Conservation (phyloP, 2,329 filamentous ascomycete species). For the Mycogone perniciosa region DNA sequence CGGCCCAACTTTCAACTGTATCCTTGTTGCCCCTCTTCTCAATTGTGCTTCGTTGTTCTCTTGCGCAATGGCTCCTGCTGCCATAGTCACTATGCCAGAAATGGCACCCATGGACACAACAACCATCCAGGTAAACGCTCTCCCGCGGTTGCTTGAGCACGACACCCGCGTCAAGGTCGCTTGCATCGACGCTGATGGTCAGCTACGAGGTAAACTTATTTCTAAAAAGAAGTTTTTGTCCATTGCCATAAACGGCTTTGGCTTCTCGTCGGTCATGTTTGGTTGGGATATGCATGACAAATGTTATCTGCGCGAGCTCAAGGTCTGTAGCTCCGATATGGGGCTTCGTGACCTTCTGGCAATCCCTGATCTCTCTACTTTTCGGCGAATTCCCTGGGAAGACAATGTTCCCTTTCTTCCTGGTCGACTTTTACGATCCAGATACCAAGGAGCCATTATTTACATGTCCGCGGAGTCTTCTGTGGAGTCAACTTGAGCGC, state of each 20-base stretch:
- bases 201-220: conserved; percentile 68
- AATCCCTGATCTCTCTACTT: conserved; percentile 62
- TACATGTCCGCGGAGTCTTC: conserved; percentile 71
- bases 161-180: neutral
- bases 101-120: neutral
- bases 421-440: conserved; percentile 53
- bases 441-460: conserved; percentile 65
- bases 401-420: conserved; percentile 69
- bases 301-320: conserved; percentile 69
- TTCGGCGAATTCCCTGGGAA: conserved; percentile 74
- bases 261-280: conserved; percentile 79
- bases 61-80: neutral
- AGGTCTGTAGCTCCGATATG: conserved; percentile 72
- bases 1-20: no score
- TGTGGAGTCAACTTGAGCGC: conserved; percentile 63
- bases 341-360: conserved; percentile 73
- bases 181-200: neutral
- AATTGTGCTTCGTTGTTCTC: no score
- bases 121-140: neutral
- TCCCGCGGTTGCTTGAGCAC: neutral
- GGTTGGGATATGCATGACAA: conserved; percentile 86
- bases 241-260: conserved; percentile 66
- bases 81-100: neutral
- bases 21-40: no score
- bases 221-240: conserved; percentile 79